Base-by-base conservation (phyloP, 2,329 filamentous ascomycete species). In the Colletotrichum tropicicola region DNA sequence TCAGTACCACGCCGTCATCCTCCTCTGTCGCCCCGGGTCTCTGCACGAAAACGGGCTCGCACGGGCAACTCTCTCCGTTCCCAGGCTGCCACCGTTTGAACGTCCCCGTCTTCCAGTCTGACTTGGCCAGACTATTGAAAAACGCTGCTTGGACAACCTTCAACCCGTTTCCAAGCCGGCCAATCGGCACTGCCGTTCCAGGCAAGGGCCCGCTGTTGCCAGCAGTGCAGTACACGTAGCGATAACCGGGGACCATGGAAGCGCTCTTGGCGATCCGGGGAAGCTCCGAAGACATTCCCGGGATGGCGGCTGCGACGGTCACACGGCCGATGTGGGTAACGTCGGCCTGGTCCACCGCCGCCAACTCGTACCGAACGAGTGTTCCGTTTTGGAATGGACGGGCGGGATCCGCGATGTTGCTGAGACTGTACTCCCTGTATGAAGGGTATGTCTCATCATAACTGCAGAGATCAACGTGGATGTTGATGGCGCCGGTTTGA, bases 361-460 rank as follows among this genome's bases (percentile, higher is more conserved):
- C 51, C 5, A 69, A 49, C 35, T 68, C 55, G 44, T 68, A 69
- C n/a, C 68, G 62, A 17, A 63, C 53, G 15, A 69, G 59, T 10
- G 63, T 55, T 3, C 49, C 58, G 28, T 60, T 19, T 6, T 60
- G 58, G 17, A 51, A 55, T 5, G 49, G 58, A 4, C 58, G 21
- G 6, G 49, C 49, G 3, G 49, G 58, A 12, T 60, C 58, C n/a
- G 48, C 60, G 61, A 72, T 69, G 59, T 73, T 72, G 68, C 74
- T 74, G 57, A 81, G 63, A 52, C 79, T 80, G 43, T 69, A 69
- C 28, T 69, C 68, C 7, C 28, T 37, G 49, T 69, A 69, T n/a
- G 63, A 59, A 4, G 54, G 12, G 48, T 45, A 41, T 7, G 30
- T 28, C 12, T 30, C 61, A 28, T 62, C 37, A 60, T 68, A 69